Percentiles rank a stretch among this genome's conserved stretches.
Evolutionary conservation across 2,329 filamentous ascomycete genomes (phyloP).

Genomic region (Sporothrix schenckii): DNA sequence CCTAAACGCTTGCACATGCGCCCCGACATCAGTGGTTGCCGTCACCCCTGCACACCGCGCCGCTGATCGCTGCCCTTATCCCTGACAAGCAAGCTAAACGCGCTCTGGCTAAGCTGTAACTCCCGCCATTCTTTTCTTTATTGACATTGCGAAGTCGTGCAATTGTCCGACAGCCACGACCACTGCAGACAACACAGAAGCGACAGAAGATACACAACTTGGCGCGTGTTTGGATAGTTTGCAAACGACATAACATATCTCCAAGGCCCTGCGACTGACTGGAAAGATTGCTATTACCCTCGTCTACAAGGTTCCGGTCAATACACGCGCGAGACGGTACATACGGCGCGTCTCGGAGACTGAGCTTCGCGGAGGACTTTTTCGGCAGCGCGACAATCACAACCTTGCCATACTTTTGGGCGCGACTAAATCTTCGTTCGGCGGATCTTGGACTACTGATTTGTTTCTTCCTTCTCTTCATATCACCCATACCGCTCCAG

Average conservation of each 20-base stretch:
- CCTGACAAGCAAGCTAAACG: conserved; percentile 22
- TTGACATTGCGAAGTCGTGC: conserved; percentile 14
- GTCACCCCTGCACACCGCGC: conserved; percentile 6
- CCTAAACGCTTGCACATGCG: background rate
- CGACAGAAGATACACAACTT: background rate
- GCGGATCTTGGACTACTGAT: background rate
- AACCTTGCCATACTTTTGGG: background rate
- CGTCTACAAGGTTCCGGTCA: background rate
- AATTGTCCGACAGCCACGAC: conserved; percentile 1
- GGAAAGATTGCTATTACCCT: background rate
- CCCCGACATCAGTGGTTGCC: background rate
- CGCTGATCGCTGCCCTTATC: conserved; percentile 25
- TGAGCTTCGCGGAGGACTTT: background rate
- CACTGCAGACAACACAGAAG: background rate
- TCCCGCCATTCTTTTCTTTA: conserved; percentile 5
- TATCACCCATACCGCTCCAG: background rate
- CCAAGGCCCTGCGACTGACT: background rate
- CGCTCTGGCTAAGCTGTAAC: conserved; percentile 7
- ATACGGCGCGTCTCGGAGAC: conserved; percentile 18
- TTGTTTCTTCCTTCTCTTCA: background rate
- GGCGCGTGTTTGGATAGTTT: conserved; percentile 21
- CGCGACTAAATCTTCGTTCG: background rate
- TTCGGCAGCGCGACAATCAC: background rate
- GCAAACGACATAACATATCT: conserved; percentile 8
- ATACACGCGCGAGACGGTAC: background rate